Percentiles rank a stretch among this genome's conserved stretches.
Conservation (phyloP, 306 rosid genomes). For the Castanopsis chinensis region DNA sequence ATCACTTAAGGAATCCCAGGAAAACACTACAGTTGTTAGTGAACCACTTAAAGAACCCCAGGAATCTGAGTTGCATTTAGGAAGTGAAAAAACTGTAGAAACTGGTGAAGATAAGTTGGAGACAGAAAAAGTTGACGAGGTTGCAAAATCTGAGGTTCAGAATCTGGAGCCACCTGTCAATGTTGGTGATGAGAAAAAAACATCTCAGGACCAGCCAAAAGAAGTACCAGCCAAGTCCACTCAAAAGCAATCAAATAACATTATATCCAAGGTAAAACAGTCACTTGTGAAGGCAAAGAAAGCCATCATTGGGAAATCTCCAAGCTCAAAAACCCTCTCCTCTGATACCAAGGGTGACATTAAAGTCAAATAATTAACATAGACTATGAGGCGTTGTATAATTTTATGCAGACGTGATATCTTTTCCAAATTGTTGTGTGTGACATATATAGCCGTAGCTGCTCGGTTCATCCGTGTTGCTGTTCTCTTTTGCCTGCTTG, state of each 20-base stretch:
- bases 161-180: conserved; percentile 33
- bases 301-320: conserved; percentile 78
- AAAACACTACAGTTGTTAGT: conserved; percentile 15
- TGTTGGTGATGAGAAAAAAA: conserved; percentile 37
- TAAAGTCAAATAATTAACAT: conserved; percentile 53
- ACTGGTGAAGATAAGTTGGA: conserved; percentile 14
- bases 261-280: conserved; percentile 73
- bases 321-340: conserved; percentile 58
- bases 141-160: conserved; percentile 41
- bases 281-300: conserved; percentile 83
- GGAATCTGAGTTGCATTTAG: conserved; percentile 46
- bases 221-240: conserved; percentile 54
- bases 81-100: conserved; percentile 35
- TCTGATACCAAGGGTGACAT: conserved; percentile 63
- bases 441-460: conserved; percentile 22
- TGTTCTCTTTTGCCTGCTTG: conserved; percentile 34
- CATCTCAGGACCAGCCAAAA: conserved; percentile 45
- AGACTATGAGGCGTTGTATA: conserved; percentile 23
- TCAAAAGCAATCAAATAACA: conserved; percentile 67
- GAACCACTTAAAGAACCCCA: conserved; percentile 31
- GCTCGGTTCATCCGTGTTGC: conserved; percentile 26
- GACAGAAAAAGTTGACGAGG: conserved; percentile 38
- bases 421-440: conserved; percentile 17
- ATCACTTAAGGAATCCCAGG: too few species aligned
- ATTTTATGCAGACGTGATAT: conserved; percentile 20